Evolutionary conservation across 768 basidiomycete genomes (phyloP).

Genomic region (Suillus sp.): DNA sequence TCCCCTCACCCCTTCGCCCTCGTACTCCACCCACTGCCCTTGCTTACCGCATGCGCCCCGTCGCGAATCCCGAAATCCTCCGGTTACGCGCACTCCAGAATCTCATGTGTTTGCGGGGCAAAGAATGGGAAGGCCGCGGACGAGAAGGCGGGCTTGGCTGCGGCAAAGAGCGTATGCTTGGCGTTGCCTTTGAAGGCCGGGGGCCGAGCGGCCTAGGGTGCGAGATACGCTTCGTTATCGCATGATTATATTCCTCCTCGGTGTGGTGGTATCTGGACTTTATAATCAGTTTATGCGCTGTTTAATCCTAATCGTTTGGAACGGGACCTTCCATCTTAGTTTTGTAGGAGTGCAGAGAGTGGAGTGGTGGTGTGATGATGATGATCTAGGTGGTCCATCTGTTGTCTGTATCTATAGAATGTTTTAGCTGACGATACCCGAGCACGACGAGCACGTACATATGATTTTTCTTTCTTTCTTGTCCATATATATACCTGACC

Average conservation of each 20-base stretch:
- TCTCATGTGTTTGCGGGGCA: conserved; percentile 45
- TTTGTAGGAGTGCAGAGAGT: background rate
- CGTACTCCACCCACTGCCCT: conserved; percentile 32
- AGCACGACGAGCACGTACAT: conserved; percentile 8
- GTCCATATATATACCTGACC: conserved; percentile 6
- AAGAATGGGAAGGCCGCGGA: conserved; percentile 49
- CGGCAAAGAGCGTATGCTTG: conserved; percentile 59
- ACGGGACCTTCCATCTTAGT: conserved; percentile 3
- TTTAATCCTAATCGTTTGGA: conserved; percentile 35
- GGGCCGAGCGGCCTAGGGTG: conserved; percentile 53
- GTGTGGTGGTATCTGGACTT: conserved; percentile 20
- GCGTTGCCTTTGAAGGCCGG: conserved; percentile 63
- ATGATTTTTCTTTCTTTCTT: conserved; percentile 1
- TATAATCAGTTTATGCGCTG: conserved; percentile 34
- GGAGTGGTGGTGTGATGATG: background rate
- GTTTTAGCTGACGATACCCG: conserved; percentile 13
- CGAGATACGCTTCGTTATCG: conserved; percentile 40
- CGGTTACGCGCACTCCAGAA: conserved; percentile 65
- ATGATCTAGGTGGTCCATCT: conserved; percentile 6
- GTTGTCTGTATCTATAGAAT: conserved; percentile 16
- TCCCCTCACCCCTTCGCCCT: conserved; percentile 46
- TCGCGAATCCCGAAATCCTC: conserved; percentile 62
- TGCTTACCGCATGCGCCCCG: conserved; percentile 52
- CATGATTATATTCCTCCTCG: conserved; percentile 18
- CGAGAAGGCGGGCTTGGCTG: conserved; percentile 53